Conservation (phyloP, 441 rosid species). For the Capsella rubella region DNA sequence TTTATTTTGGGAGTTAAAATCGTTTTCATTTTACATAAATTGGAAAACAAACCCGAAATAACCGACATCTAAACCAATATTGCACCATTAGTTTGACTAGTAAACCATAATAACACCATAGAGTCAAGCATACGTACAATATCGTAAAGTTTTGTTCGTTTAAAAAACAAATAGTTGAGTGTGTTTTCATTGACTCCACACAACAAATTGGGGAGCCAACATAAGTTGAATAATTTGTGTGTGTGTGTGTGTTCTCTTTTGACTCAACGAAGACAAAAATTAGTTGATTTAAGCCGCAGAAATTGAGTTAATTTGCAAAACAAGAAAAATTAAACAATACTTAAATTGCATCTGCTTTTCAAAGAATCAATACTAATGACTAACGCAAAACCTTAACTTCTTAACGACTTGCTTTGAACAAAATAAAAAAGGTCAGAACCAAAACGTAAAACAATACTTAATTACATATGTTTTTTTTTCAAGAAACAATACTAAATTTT, state of each 20-base stretch:
- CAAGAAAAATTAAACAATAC: slow-evolving; percentile 8
- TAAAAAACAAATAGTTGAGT: neutral
- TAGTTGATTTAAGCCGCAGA: slow-evolving; percentile 27
- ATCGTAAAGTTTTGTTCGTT: too few species aligned
- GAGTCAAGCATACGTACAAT: neutral
- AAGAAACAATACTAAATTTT: neutral
- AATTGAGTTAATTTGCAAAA: slow-evolving; percentile 20
- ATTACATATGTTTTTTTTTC: neutral
- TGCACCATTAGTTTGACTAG: neutral
- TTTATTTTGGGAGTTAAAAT: neutral
- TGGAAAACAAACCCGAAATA: slow-evolving; percentile 18
- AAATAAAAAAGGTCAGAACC: neutral
- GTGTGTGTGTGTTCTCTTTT: slow-evolving; percentile 7
- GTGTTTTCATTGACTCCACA: slow-evolving; percentile 33
- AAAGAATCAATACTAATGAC: slow-evolving; percentile 1
- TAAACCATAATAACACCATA: slow-evolving; percentile 1
- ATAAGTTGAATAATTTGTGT: neutral
- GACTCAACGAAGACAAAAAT: slow-evolving; percentile 21
- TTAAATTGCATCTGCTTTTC: neutral
- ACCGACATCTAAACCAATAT: neutral
- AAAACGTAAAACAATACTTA: slow-evolving; percentile 22
- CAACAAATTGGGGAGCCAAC: slow-evolving; percentile 12
- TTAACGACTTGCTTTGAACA: neutral
- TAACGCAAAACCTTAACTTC: neutral
- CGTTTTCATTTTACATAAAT: slow-evolving; percentile 1